Conservation (phyloP, 441 rosid species). For the Sinapis alba region DNA sequence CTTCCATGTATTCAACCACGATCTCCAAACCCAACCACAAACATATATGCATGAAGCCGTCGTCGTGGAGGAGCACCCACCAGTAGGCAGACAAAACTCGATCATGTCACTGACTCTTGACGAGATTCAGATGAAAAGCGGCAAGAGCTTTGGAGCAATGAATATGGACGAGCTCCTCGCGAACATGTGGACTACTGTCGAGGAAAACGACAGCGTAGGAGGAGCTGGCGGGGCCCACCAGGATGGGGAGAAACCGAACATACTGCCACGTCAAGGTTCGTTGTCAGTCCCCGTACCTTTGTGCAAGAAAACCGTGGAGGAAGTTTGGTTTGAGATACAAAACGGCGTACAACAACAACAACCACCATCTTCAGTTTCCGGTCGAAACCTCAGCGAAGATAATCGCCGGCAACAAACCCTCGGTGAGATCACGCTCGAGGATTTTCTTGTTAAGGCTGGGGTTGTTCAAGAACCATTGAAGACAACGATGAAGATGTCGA, state of each 20-base stretch:
- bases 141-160: constrained; percentile 65
- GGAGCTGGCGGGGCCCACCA: constrained; percentile 4
- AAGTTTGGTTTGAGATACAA: constrained; percentile 70
- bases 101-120: constrained; percentile 62
- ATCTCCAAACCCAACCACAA: constrained; percentile 18
- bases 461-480: constrained; percentile 55
- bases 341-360: constrained; percentile 45
- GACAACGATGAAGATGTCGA: constrained; percentile 26
- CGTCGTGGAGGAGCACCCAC: not conserved
- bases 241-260: not conserved
- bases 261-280: constrained; percentile 62
- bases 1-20: constrained; percentile 28
- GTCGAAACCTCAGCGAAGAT: constrained; percentile 12
- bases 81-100: constrained; percentile 43
- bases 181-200: constrained; percentile 62
- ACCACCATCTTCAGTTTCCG: constrained; percentile 5
- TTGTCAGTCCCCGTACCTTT: constrained; percentile 65
- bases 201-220: constrained; percentile 33
- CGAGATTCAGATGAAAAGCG: constrained; percentile 62
- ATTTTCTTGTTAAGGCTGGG: constrained; percentile 66
- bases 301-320: constrained; percentile 72
- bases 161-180: constrained; percentile 75
- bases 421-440: constrained; percentile 69
- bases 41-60: constrained; percentile 4
- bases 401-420: constrained; percentile 59